phyloP scores from a whole-genome alignment of 192 early-diverging fungal genomes.

The Diversispora eburnea region DNA sequence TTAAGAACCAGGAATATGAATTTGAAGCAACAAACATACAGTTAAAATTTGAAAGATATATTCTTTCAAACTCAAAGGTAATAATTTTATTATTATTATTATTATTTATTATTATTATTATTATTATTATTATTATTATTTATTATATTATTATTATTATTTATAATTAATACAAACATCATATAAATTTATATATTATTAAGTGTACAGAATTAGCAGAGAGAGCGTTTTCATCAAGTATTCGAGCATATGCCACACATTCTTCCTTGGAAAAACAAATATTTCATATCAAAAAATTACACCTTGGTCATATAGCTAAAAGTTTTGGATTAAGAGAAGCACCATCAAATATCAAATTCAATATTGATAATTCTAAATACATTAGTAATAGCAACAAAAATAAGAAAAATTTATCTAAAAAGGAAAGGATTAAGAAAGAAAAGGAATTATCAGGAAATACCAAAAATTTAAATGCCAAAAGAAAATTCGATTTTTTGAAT shows the following conservation, averaged over 20 bases:
- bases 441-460: too few species aligned
- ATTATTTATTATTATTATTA: conserved; percentile 16
- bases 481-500: too few species aligned
- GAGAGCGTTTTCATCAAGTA: conserved; percentile 81
- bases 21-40: conserved; percentile 49
- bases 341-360: conserved; percentile 59
- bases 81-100: background rate
- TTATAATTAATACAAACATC: background rate
- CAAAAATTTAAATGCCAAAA: too few species aligned
- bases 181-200: background rate
- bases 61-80: conserved; percentile 61
- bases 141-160: conserved; percentile 28
- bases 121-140: conserved; percentile 10
- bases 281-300: conserved; percentile 92
- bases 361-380: too few species aligned
- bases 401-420: too few species aligned
- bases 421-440: too few species aligned
- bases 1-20: conserved; percentile 52
- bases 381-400: too few species aligned
- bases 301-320: conserved; percentile 96
- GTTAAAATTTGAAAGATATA: conserved; percentile 66
- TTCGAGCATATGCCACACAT: conserved; percentile 95
- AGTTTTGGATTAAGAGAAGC: conserved; percentile 94
- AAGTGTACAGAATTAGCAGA: conserved; percentile 64
- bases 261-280: conserved; percentile 76